Percentiles rank a stretch among this genome's conserved stretches.
phyloP scores from a whole-genome alignment of 306 rosid genomes.

The Glycine soja region DNA sequence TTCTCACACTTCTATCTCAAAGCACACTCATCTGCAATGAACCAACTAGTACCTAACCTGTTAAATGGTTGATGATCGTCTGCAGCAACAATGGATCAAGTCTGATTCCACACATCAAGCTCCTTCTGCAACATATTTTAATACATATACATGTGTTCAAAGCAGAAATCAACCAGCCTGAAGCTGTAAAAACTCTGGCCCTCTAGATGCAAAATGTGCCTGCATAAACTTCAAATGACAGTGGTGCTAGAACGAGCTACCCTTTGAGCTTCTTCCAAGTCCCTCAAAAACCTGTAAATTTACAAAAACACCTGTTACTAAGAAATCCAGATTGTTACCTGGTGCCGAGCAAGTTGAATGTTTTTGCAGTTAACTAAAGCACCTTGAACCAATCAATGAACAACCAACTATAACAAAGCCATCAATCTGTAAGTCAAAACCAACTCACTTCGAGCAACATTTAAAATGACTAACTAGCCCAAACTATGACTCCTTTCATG shows the following conservation, averaged over 20 bases:
- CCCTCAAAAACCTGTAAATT: conserved; percentile 80
- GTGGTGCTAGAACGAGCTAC: conserved; percentile 68
- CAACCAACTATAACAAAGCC: conserved; percentile 24
- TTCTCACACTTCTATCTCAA: conserved; percentile 32
- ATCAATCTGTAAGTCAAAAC: conserved; percentile 23
- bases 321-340: conserved; percentile 33
- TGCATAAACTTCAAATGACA: conserved; percentile 51
- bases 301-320: conserved; percentile 25
- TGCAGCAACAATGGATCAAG: conserved; percentile 35
- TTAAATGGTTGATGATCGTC: conserved; percentile 32
- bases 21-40: conserved; percentile 32
- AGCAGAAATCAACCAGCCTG: conserved; percentile 25
- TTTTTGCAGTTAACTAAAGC: conserved; percentile 42
- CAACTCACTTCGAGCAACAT: conserved; percentile 29
- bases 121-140: conserved; percentile 36
- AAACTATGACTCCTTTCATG: conserved; percentile 34
- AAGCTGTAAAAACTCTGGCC: conserved; percentile 42
- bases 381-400: conserved; percentile 22
- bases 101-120: conserved; percentile 43
- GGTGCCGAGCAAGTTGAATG: conserved; percentile 4
- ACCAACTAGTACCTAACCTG: conserved; percentile 38
- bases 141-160: conserved; percentile 36
- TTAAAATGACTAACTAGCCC: conserved; percentile 23
- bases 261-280: conserved; percentile 97
- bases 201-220: conserved; percentile 43